phyloP scores from a whole-genome alignment of 371 early-diverging fungal genomes.

The Mortierella sp. region DNA sequence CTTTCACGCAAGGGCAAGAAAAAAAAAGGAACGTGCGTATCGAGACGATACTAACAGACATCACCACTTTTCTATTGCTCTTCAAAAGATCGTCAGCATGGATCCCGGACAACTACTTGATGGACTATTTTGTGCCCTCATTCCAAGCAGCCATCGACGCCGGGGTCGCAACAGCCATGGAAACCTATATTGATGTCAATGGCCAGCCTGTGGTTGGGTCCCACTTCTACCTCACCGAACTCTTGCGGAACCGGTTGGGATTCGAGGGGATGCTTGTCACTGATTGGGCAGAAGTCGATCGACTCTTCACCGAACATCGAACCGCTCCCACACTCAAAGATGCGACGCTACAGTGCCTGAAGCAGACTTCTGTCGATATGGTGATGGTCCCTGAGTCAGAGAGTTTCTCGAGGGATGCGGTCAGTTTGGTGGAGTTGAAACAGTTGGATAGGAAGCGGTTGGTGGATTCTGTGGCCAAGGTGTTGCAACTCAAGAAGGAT shows the following conservation, averaged over 20 bases:
- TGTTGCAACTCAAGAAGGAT: slow-evolving; percentile 61
- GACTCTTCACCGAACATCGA: slow-evolving; percentile 66
- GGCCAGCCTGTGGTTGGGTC: slow-evolving; percentile 74
- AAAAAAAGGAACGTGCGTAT: not conserved
- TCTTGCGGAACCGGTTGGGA: slow-evolving; percentile 70
- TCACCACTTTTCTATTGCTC: too few relatives aligned
- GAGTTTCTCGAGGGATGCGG: slow-evolving; percentile 61
- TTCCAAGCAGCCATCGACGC: slow-evolving; percentile 76
- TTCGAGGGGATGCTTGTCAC: slow-evolving; percentile 78
- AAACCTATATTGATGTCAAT: slow-evolving; percentile 76
- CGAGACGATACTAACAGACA: not conserved
- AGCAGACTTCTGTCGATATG: slow-evolving; percentile 73
- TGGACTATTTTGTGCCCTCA: slow-evolving; percentile 74
- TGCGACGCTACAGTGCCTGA: slow-evolving; percentile 63
- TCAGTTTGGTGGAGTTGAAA: slow-evolving; percentile 58
- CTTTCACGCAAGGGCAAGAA: not conserved
- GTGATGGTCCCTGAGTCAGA: slow-evolving; percentile 72
- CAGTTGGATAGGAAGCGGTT: slow-evolving; percentile 58
- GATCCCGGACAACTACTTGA: slow-evolving; percentile 68
- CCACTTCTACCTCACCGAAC: slow-evolving; percentile 63
- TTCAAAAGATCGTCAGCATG: slow-evolving; percentile 57
- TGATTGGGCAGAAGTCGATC: slow-evolving; percentile 76
- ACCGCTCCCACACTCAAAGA: slow-evolving; percentile 64
- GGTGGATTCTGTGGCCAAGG: slow-evolving; percentile 63
- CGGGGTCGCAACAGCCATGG: slow-evolving; percentile 79